Conservation (phyloP, 306 rosid species). For the Begonia masoniana region DNA sequence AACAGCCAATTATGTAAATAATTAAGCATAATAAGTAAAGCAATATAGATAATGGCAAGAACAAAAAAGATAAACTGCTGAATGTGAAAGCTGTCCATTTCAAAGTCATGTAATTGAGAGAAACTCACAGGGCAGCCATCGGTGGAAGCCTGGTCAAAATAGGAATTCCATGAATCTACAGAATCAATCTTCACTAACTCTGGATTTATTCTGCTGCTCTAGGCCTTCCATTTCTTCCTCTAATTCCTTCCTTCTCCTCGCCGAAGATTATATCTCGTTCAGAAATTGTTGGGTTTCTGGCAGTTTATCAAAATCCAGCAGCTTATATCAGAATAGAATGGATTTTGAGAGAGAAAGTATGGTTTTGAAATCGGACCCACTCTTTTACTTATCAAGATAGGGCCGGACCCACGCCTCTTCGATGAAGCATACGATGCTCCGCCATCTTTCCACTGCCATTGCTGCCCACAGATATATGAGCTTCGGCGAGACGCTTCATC, state of each 20-base stretch:
- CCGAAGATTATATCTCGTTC: neutral
- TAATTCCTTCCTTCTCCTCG: too few species aligned
- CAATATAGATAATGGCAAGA: too few species aligned
- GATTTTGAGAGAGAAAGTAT: neutral
- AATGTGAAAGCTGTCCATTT: too few species aligned
- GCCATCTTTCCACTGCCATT: too few species aligned
- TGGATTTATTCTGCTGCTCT: slow-evolving; percentile 25
- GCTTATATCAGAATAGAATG: neutral
- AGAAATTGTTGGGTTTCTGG: slow-evolving; percentile 4
- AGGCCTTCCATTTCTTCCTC: slow-evolving; percentile 24
- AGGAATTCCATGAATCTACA: slow-evolving; percentile 55
- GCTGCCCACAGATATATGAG: too few species aligned
- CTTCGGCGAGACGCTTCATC: too few species aligned
- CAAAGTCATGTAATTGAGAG: neutral
- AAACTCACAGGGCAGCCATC: slow-evolving; percentile 49
- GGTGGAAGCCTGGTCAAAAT: slow-evolving; percentile 34
- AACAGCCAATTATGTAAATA: too few species aligned
- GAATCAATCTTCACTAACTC: slow-evolving; percentile 54
- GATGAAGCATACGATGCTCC: too few species aligned
- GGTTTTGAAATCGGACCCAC: slow-evolving; percentile 8
- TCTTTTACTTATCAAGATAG: neutral
- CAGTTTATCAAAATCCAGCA: neutral
- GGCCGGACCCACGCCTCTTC: too few species aligned
- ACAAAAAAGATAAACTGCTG: too few species aligned
- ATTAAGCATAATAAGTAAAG: too few species aligned